phyloP scores from a whole-genome alignment of 1,284 basidiomycete species.

The Apiotrichum sp. region DNA sequence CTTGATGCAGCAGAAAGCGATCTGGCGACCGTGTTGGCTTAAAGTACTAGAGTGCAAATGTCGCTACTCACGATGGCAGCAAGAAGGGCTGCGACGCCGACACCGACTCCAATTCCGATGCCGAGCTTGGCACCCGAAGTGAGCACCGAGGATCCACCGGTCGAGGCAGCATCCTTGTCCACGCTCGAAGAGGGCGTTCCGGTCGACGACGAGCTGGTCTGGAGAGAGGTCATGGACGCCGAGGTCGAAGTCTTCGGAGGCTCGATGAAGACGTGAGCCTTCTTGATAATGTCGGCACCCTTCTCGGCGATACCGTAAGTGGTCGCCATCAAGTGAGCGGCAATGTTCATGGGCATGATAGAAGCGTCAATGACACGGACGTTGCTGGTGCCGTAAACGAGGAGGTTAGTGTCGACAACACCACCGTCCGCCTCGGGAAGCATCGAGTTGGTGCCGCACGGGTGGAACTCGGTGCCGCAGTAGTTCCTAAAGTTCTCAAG shows the following conservation, averaged over 20 bases:
- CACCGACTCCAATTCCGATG: constrained; percentile 36
- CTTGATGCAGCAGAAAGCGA: constrained; percentile 23
- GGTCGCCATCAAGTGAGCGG: constrained; percentile 48
- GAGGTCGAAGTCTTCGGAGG: constrained; percentile 6
- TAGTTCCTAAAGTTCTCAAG: constrained; percentile 33
- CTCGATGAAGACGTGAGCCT: constrained; percentile 3
- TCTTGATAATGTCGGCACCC: constrained; percentile 58
- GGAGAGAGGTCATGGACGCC: constrained; percentile 2
- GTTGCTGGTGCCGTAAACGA: constrained; percentile 58
- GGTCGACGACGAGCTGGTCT: constrained; percentile 10
- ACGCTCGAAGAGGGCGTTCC: background rate
- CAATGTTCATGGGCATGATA: constrained; percentile 48
- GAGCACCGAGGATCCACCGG: constrained; percentile 6
- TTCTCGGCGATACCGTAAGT: constrained; percentile 67
- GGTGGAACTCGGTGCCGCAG: constrained; percentile 52
- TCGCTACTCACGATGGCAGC: constrained; percentile 23
- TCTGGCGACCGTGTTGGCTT: background rate
- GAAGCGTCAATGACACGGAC: constrained; percentile 49
- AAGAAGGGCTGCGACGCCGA: constrained; percentile 30
- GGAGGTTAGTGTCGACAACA: constrained; percentile 59
- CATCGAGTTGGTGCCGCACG: constrained; percentile 60
- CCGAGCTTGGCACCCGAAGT: constrained; percentile 33
- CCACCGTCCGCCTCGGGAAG: constrained; percentile 58
- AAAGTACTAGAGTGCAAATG: background rate
- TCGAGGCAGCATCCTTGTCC: constrained; percentile 3